Conservation (phyloP, 2,329 filamentous ascomycete species). For the Phialophora verrucosa region DNA sequence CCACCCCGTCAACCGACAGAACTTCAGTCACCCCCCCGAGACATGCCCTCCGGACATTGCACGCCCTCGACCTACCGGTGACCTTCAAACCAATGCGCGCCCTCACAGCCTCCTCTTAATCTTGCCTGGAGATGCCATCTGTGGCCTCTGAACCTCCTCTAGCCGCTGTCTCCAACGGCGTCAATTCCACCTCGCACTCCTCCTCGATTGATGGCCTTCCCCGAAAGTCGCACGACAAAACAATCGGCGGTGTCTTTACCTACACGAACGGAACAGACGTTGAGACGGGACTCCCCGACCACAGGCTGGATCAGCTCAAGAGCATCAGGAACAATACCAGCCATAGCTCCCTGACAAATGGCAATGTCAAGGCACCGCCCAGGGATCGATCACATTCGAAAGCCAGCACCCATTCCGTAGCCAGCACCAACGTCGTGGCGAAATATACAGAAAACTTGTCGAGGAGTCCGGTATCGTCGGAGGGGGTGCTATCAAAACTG, state of each 20-base stretch:
- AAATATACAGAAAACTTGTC: conserved; percentile 45
- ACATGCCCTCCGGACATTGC: conserved; percentile 25
- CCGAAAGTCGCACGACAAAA: conserved; percentile 53
- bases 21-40: conserved; percentile 15
- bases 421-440: conserved; percentile 38
- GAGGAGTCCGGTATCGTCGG: conserved; percentile 35
- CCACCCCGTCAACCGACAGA: neutral
- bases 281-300: conserved; percentile 49
- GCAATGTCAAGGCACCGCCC: conserved; percentile 50
- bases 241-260: conserved; percentile 53
- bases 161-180: conserved; percentile 42
- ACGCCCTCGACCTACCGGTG: conserved; percentile 22
- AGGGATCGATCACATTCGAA: conserved; percentile 49
- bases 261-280: conserved; percentile 54
- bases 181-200: conserved; percentile 23
- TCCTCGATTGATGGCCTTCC: conserved; percentile 49
- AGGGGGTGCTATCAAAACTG: conserved; percentile 35
- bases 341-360: conserved; percentile 44
- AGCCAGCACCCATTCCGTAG: conserved; percentile 58
- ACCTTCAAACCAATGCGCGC: conserved; percentile 28
- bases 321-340: conserved; percentile 36
- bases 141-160: conserved; percentile 35
- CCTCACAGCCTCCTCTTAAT: conserved; percentile 11
- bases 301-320: conserved; percentile 47
- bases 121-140: conserved; percentile 35